phyloP scores from a whole-genome alignment of 768 basidiomycete species.

The Lactarius deliciosus region DNA sequence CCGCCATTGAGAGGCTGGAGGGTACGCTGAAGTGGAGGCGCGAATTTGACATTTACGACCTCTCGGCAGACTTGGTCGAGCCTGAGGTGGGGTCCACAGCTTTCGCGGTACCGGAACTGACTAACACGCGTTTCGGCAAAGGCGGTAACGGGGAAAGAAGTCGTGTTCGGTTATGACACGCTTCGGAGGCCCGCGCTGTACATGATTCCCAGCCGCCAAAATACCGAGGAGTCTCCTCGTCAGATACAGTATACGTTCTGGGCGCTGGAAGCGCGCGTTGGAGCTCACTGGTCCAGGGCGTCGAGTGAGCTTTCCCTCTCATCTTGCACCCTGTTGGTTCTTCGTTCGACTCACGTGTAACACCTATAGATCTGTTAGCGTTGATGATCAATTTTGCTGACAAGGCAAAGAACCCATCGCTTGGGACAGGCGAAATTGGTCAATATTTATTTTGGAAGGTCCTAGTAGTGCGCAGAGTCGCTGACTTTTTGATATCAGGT shows the following conservation, averaged over 20 bases:
- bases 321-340: neutral
- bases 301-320: constrained; percentile 56
- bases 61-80: constrained; percentile 64
- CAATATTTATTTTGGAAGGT: constrained; percentile 16
- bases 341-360: neutral
- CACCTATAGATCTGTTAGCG: constrained; percentile 52
- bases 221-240: constrained; percentile 64
- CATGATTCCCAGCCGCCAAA: constrained; percentile 69
- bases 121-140: constrained; percentile 33
- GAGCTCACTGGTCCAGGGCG: constrained; percentile 81
- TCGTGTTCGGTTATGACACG: constrained; percentile 74
- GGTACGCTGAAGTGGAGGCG: constrained; percentile 76
- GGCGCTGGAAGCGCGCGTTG: constrained; percentile 74
- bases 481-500: constrained; percentile 28
- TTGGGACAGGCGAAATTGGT: constrained; percentile 42
- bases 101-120: constrained; percentile 23
- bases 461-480: neutral
- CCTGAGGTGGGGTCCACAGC: constrained; percentile 53
- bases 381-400: constrained; percentile 80
- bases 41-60: constrained; percentile 70
- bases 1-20: constrained; percentile 65
- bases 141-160: constrained; percentile 81
- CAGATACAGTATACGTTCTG: constrained; percentile 77
- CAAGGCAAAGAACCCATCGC: constrained; percentile 56
- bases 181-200: constrained; percentile 66